Percentiles rank a stretch among this genome's conserved stretches.
Evolutionary conservation across 106 monocot genomes (phyloP).

Genomic region (Agapanthus africanus): DNA sequence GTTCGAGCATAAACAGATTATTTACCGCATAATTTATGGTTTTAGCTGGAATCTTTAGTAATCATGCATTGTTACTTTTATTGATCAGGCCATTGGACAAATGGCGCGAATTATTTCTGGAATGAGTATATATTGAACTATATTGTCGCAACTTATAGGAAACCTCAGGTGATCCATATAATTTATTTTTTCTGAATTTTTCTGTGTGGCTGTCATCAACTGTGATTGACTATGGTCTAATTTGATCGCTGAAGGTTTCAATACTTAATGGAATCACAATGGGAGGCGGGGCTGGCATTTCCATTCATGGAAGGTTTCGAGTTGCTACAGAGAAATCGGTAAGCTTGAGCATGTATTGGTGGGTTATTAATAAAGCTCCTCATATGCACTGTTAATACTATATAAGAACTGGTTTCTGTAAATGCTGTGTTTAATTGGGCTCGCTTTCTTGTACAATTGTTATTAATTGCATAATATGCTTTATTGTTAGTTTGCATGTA

Average conservation of each 20-base stretch:
- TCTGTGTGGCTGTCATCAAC: not conserved
- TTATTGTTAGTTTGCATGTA: too few species aligned
- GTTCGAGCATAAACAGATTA: too few species aligned
- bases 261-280: constrained; percentile 85
- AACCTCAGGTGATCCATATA: constrained; percentile 74
- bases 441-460: too few species aligned
- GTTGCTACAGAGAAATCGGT: constrained; percentile 90
- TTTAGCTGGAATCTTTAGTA: not conserved
- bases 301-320: constrained; percentile 93
- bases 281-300: constrained; percentile 96
- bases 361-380: too few species aligned
- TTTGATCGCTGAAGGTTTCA: constrained; percentile 56
- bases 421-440: too few species aligned
- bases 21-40: too few species aligned
- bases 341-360: too few species aligned
- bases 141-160: constrained; percentile 80
- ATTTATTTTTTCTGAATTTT: not conserved
- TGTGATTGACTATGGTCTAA: constrained; percentile 1
- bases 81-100: constrained; percentile 57
- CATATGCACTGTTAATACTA: too few species aligned
- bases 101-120: constrained; percentile 71
- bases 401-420: too few species aligned
- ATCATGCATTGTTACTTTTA: constrained; percentile 5
- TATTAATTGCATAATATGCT: too few species aligned
- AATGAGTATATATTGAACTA: constrained; percentile 76